Base-by-base conservation (phyloP, 192 early-diverging fungal genomes). In the Coemansia sp. region DNA sequence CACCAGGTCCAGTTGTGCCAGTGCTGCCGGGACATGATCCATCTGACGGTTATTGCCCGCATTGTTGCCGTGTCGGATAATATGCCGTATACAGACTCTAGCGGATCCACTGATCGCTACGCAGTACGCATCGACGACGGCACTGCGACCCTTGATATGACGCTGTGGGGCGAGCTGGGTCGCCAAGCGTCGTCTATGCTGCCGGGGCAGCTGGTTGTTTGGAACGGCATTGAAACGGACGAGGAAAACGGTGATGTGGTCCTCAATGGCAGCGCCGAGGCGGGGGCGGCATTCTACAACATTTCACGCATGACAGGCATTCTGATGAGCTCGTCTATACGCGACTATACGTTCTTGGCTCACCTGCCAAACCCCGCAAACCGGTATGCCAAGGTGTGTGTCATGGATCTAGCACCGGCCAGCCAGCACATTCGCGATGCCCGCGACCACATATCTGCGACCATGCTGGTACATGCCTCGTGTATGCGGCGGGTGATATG, bases 31-130 rank as follows among this genome's bases (percentile, higher is more conserved):
- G 50, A 48, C 2, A 64, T 67, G 56, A 54, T 46, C 28, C 47
- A 55, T 20, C 29, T 75, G 37, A 53, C 71, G 26, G 34, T 75
- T 35, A 11, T 75, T 5, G 64, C 45, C 8, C 60, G 45, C n/a
- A 44, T 75, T n/a, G 49, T 64, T 0, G 60, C 64, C 0, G 60
- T 64, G 28, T 75, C 72, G 1, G 44, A 56, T 4, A 75, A 67
- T 31, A 50, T 60, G 43, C 64, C 64, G 9, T 42, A 45, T 14
- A 33, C 7, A 4, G 52, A 52, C 8, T 43, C 32, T 4, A 32
- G 28, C 14, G 37, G 44, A 1, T 23, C 20, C 2, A 44, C 27
- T 12, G 51, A 64, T 26, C 49, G 72, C 16, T 64, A 56, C 17
- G 65, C 65, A 3, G 38, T 75, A 19, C 72, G 72, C 2, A 28